These are phyloP conservation scores for Verbena officinalis DNA, from an alignment of 257 asterid genomes.

Conservation along the genomic window DNA sequence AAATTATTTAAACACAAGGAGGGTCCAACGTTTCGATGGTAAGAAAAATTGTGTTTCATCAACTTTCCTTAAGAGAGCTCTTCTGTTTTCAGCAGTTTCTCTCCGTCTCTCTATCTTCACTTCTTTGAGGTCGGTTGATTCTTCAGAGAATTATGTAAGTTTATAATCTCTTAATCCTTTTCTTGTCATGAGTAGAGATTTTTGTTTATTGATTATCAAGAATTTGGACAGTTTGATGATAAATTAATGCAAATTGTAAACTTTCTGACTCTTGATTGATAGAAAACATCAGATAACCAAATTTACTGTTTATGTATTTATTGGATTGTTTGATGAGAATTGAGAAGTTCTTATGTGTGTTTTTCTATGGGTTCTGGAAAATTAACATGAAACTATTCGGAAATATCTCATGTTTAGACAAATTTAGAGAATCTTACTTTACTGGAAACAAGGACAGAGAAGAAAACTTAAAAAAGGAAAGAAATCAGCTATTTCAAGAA, in stretches of 20 bases:
- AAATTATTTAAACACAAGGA: background rate
- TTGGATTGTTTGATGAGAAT: background rate
- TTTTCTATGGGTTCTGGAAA: background rate
- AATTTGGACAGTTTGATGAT: background rate
- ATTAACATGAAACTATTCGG: background rate
- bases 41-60: constrained; percentile 16
- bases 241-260: background rate
- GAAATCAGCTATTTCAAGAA: constrained; percentile 9
- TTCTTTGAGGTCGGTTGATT: background rate
- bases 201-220: background rate
- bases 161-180: background rate
- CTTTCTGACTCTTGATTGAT: background rate
- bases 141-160: background rate
- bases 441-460: background rate
- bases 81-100: background rate
- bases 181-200: background rate
- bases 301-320: background rate
- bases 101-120: background rate
- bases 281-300: background rate
- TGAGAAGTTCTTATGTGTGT: background rate
- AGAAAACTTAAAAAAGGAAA: constrained; percentile 4
- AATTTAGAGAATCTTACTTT: background rate
- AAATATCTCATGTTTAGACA: background rate
- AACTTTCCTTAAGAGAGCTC: background rate
- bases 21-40: constrained; percentile 12